Evolutionary conservation across 768 basidiomycete species (phyloP), one percentile per base, ranked within the genome.

Genomic region (Imleria badia): DNA sequence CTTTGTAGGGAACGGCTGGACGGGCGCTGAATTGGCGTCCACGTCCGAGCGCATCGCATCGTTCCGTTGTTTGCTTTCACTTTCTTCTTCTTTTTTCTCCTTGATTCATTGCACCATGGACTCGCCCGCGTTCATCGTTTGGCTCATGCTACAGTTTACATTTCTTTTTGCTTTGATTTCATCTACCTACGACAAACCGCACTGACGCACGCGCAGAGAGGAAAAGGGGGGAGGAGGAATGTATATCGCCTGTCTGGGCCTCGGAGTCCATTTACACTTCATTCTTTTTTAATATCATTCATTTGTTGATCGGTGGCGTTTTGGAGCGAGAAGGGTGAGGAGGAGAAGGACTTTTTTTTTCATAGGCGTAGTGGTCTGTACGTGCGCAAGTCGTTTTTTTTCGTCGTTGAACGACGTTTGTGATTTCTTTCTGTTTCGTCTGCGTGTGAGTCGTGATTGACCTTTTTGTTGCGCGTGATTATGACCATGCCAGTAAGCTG

Each of bases 1-100:
- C 68, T 87, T 48, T 90, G 88, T 64, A 76, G 86, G 65, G 71
- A 77, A 51, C 66, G 72, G 31, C 65, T 84, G 60, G 66, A 61
- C 55, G 62, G 60, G 66, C 60, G 66, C 51, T 66, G 49, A 62
- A 17, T 5, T 15, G 31, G 30, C 23, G 41, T 42, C 8, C 26
- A 6, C 20, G 11, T 26, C 19, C 31, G 15, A 20, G 35, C 15
- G n/a, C 30, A 31, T 20, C n/a, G 8, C 38, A 29, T 19, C 54
- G 7, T 51, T 15, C 6, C 20, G 5, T n/a, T 36, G 26, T 42
- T 23, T 38, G 20, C 14, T 47, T 26, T 36, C 35, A 23, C 13
- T 22, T 17, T 47, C 26, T 19, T n/a, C 6, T 19, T 43, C 22
- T 31, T 45, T 12, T 13, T 22, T 17, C 3, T 44, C 12, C n/a